Percentiles rank a stretch among this genome's conserved stretches.
Conservation (phyloP, 1,284 basidiomycete species). For the Boletus subluridellus region DNA sequence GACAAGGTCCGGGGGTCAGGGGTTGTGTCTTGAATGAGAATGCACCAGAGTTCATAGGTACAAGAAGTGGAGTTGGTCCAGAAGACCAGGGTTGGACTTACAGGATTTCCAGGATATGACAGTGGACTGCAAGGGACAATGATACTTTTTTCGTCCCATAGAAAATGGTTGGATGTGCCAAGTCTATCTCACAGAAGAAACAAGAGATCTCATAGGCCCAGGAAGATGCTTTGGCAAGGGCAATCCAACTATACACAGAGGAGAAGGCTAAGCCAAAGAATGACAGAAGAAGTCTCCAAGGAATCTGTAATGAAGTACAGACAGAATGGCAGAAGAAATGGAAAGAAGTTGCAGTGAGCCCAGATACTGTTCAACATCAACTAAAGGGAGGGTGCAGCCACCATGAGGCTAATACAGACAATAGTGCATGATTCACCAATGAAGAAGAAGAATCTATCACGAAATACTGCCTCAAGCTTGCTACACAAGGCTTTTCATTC, state of each 20-base stretch:
- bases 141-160: neutral
- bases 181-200: neutral
- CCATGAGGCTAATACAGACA: conserved; percentile 4
- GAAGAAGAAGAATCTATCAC: neutral
- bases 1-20: too few species aligned
- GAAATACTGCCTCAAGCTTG: neutral
- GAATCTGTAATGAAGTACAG: neutral
- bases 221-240: neutral
- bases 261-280: neutral
- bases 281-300: neutral
- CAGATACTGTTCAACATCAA: neutral
- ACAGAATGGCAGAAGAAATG: neutral
- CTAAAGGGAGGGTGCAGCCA: neutral
- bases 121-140: neutral
- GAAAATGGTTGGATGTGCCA: neutral
- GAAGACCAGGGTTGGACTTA: too few species aligned
- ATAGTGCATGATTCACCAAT: neutral
- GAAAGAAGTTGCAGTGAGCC: neutral
- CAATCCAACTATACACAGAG: neutral
- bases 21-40: too few species aligned
- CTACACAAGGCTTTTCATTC: neutral
- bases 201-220: neutral
- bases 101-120: too few species aligned
- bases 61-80: too few species aligned
- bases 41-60: too few species aligned